Evolutionary conservation across 306 rosid genomes (phyloP).

Genomic region (Quercus parvula): DNA sequence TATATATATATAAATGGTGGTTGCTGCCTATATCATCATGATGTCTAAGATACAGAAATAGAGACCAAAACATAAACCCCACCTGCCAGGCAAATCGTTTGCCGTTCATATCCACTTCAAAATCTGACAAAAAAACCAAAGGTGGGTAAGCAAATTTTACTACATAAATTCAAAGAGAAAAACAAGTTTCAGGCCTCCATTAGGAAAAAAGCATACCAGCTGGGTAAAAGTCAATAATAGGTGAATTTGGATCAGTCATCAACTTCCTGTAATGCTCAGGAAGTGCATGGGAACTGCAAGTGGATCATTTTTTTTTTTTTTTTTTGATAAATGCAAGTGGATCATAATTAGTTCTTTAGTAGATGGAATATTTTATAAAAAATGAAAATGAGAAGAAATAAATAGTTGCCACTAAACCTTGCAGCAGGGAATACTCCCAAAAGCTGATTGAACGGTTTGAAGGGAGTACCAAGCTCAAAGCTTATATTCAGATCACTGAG

Average conservation of each 20-base stretch:
- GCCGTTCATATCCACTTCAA: conserved; percentile 99
- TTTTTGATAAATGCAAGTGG: conserved; percentile 30
- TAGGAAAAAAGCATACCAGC: conserved; percentile 48
- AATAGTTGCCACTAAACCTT: conserved; percentile 44
- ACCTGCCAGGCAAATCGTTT: conserved; percentile 99
- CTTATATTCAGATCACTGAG: conserved; percentile 64
- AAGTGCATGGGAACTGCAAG: conserved; percentile 90
- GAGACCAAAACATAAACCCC: conserved; percentile 18
- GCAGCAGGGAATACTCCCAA: conserved; percentile 98
- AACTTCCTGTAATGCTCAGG: conserved; percentile 82
- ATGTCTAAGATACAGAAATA: conserved; percentile 1
- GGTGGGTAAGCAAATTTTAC: conserved; percentile 6
- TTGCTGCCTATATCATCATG: neutral
- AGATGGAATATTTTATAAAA: neutral
- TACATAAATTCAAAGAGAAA: neutral
- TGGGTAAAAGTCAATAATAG: conserved; percentile 91
- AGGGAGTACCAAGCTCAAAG: conserved; percentile 75
- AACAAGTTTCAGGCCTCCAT: neutral
- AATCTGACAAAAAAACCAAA: conserved; percentile 53
- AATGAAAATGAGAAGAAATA: neutral
- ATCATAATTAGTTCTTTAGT: conserved; percentile 12
- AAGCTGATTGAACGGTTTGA: conserved; percentile 96
- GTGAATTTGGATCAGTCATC: conserved; percentile 81
- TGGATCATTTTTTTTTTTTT: neutral
- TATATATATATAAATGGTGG: neutral